Percentiles rank a stretch among this genome's conserved stretches.
These are phyloP conservation scores for Tuber melanosporum DNA, from an alignment of 495 filamentous ascomycete genomes.

Conservation along the genomic window DNA sequence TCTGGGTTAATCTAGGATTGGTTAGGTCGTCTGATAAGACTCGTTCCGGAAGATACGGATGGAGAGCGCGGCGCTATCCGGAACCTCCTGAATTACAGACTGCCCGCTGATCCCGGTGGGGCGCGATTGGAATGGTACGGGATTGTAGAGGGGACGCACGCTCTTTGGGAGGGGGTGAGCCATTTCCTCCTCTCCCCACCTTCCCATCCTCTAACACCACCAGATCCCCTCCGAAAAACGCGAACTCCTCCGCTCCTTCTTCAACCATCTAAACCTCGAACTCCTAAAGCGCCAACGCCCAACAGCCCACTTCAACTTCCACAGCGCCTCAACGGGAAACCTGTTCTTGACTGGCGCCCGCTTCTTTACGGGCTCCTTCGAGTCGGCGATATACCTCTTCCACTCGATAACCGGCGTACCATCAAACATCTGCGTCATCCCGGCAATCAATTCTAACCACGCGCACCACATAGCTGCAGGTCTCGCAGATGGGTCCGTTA, in stretches of 20 bases:
- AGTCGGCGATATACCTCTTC: conserved; percentile 74
- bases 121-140: conserved; percentile 74
- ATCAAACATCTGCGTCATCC: conserved; percentile 66
- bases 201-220: conserved; percentile 9
- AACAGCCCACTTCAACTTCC: conserved; percentile 76
- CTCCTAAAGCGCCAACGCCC: conserved; percentile 80
- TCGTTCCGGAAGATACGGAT: conserved; percentile 63
- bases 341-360: conserved; percentile 82
- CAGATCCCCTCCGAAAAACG: conserved; percentile 73
- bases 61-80: conserved; percentile 67
- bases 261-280: conserved; percentile 82
- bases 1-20: conserved; percentile 7
- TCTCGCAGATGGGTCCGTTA: conserved; percentile 66
- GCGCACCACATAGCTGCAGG: conserved; percentile 87
- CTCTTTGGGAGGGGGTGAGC: conserved; percentile 55
- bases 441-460: conserved; percentile 89
- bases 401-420: conserved; percentile 75
- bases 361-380: conserved; percentile 73
- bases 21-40: conserved; percentile 75
- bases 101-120: conserved; percentile 51
- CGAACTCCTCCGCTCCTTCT: conserved; percentile 83
- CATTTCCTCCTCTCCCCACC: conserved; percentile 9
- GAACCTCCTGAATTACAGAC: conserved; percentile 75
- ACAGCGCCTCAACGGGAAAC: conserved; percentile 84
- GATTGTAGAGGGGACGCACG: conserved; percentile 73